Base-by-base conservation (phyloP, 768 basidiomycete genomes). In the Suillus variegatus region DNA sequence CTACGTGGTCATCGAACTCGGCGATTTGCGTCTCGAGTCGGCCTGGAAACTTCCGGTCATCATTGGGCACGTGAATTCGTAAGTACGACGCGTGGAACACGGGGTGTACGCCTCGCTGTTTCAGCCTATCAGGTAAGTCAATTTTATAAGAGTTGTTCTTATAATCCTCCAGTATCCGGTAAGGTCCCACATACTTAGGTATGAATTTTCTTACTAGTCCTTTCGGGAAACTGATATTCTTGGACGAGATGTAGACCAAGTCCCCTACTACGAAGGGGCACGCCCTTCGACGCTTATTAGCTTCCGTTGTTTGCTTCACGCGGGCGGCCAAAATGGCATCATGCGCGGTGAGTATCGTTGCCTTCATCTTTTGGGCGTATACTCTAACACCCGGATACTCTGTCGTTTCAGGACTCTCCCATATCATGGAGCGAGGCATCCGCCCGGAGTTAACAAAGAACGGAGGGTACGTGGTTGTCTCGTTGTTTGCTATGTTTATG, bases 111-210 rank as follows among this genome's bases (percentile, higher is more conserved):
- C 75, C 69, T 1, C 71, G 52, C 8, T 65, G 49, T n/a, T 67
- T 68, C n/a, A 81, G 46, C 0, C 72, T 71, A 2, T 56, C 2
- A 0, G 77, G 75, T 36, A 81, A 47, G 3, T 77, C 73, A 0
- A 80, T 8, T 1, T 52, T 43, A 54, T 70, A 79, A 0, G 65
- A 63, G 2, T 67, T 67, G 16, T 73, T 69, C 0, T 60, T 61
- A 10, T 66, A 44, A 3, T 69, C 69, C 8, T 63, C 57, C 0
- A 64, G 18, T 4, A 79, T 68, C 10, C 54, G 64, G 58, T 75
- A 78, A 0, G 79, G 79, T 4, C 79, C 78, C 16, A 80, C 70
- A 52, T 67, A 81, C 38, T 76, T 78, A 0, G 79, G 80, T 28
- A 73, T 66, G 1, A 81, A 65, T 49, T 81, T 81, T 0, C 70